Percentiles rank a stretch among this genome's conserved stretches.
phyloP scores from a whole-genome alignment of 441 rosid species.

The Populus hybrid region DNA sequence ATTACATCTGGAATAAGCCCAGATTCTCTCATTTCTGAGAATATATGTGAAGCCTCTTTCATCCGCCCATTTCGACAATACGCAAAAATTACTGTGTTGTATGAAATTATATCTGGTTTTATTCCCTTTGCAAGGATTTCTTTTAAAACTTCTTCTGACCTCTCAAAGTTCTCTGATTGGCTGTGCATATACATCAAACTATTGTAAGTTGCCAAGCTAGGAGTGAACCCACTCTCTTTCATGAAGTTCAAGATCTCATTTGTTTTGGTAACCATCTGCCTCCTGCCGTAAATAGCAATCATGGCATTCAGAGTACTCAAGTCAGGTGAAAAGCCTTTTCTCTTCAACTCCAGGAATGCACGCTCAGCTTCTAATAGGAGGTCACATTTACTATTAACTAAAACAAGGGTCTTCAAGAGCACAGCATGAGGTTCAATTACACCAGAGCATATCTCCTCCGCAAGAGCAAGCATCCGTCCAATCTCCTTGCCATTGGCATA shows the following conservation, averaged over 20 bases:
- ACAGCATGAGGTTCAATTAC: conserved; percentile 63
- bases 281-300: conserved; percentile 85
- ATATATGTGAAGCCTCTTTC: conserved; percentile 79
- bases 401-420: conserved; percentile 81
- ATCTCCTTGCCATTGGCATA: conserved; percentile 85
- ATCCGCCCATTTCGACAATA: conserved; percentile 85
- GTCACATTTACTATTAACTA: conserved; percentile 84
- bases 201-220: conserved; percentile 80
- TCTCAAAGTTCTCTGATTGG: conserved; percentile 62
- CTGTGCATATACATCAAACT: conserved; percentile 89
- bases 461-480: conserved; percentile 67
- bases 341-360: conserved; percentile 72
- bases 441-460: conserved; percentile 80
- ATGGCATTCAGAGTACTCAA: conserved; percentile 78
- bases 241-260: conserved; percentile 73
- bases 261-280: conserved; percentile 68
- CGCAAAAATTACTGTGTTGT: conserved; percentile 79
- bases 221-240: conserved; percentile 71
- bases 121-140: conserved; percentile 62
- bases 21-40: conserved; percentile 63
- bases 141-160: conserved; percentile 67
- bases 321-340: conserved; percentile 69
- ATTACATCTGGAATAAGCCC: conserved; percentile 76
- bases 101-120: conserved; percentile 81
- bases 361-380: conserved; percentile 67